These are phyloP conservation scores for Suillus americanus DNA, from an alignment of 768 basidiomycete genomes.

Conservation along the genomic window DNA sequence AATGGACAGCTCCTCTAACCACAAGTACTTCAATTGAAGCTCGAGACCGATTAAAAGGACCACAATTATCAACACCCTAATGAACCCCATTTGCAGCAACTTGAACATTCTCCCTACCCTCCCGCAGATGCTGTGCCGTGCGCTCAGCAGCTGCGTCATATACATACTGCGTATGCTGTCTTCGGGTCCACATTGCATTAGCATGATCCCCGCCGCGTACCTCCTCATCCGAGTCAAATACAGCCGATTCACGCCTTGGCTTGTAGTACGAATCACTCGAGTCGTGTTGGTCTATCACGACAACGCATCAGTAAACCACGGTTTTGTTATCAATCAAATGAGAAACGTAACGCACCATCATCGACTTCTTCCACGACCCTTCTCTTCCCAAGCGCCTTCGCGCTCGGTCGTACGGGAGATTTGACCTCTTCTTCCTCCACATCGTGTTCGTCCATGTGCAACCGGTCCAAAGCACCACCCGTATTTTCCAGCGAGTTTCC, in stretches of 20 bases:
- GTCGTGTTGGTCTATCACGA: slow-evolving; percentile 47
- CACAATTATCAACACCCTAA: slow-evolving; percentile 25
- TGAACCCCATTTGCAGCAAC: slow-evolving; percentile 47
- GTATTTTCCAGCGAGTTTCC: slow-evolving; percentile 24
- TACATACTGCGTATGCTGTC: slow-evolving; percentile 67
- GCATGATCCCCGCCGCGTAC: slow-evolving; percentile 4
- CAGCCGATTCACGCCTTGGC: slow-evolving; percentile 32
- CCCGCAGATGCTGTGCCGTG: slow-evolving; percentile 55
- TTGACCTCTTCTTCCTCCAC: slow-evolving; percentile 30
- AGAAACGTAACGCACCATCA: slow-evolving; percentile 41
- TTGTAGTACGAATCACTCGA: slow-evolving; percentile 57
- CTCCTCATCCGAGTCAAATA: slow-evolving; percentile 45
- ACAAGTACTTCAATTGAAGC: slow-evolving; percentile 3
- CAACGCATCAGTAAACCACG: background rate
- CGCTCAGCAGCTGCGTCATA: slow-evolving; percentile 93
- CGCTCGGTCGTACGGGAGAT: slow-evolving; percentile 65
- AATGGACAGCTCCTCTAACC: background rate
- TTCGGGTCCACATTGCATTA: slow-evolving; percentile 31
- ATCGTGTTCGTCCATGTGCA: slow-evolving; percentile 26
- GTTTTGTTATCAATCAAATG: background rate
- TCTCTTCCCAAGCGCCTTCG: slow-evolving; percentile 87
- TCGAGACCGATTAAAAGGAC: background rate
- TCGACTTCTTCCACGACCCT: slow-evolving; percentile 49
- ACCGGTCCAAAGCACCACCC: slow-evolving; percentile 26
- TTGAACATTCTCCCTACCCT: slow-evolving; percentile 28